Conservation (phyloP, 352 stramenopile species). For the Pythium periplocum region DNA sequence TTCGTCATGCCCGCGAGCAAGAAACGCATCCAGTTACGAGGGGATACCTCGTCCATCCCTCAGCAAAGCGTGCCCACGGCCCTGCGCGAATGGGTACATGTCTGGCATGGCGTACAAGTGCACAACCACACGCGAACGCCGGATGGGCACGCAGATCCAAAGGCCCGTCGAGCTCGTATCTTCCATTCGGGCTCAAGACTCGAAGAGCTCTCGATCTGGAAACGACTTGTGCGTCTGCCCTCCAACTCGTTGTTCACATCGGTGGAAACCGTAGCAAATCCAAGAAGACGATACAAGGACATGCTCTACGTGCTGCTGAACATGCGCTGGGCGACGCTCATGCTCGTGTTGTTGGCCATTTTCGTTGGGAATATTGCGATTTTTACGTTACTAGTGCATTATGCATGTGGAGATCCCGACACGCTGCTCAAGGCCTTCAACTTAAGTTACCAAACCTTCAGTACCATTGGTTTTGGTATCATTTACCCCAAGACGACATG, state of each 20-base stretch:
- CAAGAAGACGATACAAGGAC: slow-evolving; percentile 72
- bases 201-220: slow-evolving; percentile 64
- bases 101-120: slow-evolving; percentile 77
- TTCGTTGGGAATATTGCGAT: slow-evolving; percentile 64
- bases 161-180: slow-evolving; percentile 22
- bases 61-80: slow-evolving; percentile 53
- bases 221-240: slow-evolving; percentile 61
- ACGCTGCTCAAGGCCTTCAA: slow-evolving; percentile 60
- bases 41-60: slow-evolving; percentile 30
- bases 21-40: slow-evolving; percentile 63
- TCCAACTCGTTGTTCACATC: slow-evolving; percentile 69
- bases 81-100: slow-evolving; percentile 71
- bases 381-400: slow-evolving; percentile 44
- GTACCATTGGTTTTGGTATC: slow-evolving; percentile 78
- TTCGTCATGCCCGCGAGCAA: slow-evolving; percentile 62
- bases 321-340: slow-evolving; percentile 73
- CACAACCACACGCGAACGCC: slow-evolving; percentile 23
- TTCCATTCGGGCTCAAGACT: slow-evolving; percentile 62
- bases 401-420: slow-evolving; percentile 45
- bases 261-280: slow-evolving; percentile 55
- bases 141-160: background rate
- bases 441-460: slow-evolving; percentile 83
- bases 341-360: slow-evolving; percentile 45
- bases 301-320: slow-evolving; percentile 81
- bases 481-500: slow-evolving; percentile 64